phyloP scores from a whole-genome alignment of 129 eudicot species.

The Flaveria robusta region DNA sequence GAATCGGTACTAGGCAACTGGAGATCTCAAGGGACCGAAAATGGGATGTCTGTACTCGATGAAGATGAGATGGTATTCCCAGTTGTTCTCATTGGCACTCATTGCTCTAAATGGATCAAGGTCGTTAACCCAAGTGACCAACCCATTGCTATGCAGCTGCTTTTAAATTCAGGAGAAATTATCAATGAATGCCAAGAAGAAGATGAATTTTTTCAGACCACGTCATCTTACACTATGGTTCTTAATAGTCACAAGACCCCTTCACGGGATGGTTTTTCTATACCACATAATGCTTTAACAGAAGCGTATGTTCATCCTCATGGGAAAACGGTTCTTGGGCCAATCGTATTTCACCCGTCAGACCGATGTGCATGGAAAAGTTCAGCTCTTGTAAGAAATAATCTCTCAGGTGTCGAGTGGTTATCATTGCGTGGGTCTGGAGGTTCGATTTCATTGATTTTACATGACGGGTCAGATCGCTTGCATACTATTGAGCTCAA shows the following conservation, averaged over 20 bases:
- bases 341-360: conserved; percentile 76
- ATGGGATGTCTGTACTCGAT: conserved; percentile 55
- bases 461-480: conserved; percentile 60
- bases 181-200: conserved; percentile 55
- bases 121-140: conserved; percentile 74
- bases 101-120: conserved; percentile 52
- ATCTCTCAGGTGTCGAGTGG: conserved; percentile 94
- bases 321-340: conserved; percentile 68
- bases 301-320: conserved; percentile 74
- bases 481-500: conserved; percentile 59
- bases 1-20: conserved; percentile 68
- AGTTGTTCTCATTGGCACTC: conserved; percentile 56
- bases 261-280: conserved; percentile 66
- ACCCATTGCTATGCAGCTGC: conserved; percentile 78
- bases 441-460: conserved; percentile 60
- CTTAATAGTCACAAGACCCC: conserved; percentile 46
- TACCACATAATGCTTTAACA: conserved; percentile 56
- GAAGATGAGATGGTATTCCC: conserved; percentile 60
- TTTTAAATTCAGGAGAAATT: conserved; percentile 70
- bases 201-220: conserved; percentile 45
- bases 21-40: conserved; percentile 66
- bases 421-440: conserved; percentile 73
- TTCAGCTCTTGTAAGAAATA: conserved; percentile 78
- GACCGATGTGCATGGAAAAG: conserved; percentile 77
- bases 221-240: conserved; percentile 50